A percentile compares a stretch with the other conserved stretches of the same genome.
Evolutionary conservation across 305 asterid species (phyloP).

Genomic region (Solanum hybrid): DNA sequence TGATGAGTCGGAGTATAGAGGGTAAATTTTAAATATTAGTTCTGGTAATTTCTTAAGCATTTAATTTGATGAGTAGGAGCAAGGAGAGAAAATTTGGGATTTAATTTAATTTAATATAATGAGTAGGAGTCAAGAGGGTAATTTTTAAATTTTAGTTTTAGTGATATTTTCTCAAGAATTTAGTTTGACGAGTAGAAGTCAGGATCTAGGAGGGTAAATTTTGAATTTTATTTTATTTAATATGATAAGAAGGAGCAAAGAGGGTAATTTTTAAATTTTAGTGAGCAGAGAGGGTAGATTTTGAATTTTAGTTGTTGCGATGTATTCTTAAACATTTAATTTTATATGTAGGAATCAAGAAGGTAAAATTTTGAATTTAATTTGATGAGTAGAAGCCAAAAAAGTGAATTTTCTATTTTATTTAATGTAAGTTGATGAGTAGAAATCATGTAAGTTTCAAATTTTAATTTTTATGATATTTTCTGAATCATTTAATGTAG

Average conservation of each 20-base stretch:
- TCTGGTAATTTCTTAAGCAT: too few species aligned
- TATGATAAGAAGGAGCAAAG: neutral
- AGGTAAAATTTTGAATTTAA: neutral
- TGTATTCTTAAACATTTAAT: neutral
- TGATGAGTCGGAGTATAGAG: neutral
- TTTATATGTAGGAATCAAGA: neutral
- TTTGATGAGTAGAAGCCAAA: too few species aligned
- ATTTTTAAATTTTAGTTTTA: too few species aligned
- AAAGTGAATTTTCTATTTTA: too few species aligned
- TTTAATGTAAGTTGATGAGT: neutral
- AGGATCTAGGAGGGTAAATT: neutral
- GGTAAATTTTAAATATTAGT: neutral
- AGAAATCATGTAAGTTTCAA: neutral
- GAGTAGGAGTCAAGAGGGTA: neutral
- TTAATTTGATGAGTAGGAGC: neutral
- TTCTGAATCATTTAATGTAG: neutral
- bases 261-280: neutral
- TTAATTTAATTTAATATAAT: too few species aligned
- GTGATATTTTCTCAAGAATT: neutral
- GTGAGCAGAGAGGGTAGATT: neutral
- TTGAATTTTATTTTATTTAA: neutral
- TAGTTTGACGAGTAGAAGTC: neutral
- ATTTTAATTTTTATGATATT: neutral
- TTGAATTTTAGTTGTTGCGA: neutral
- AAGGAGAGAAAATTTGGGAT: neutral